Evolutionary conservation across 768 basidiomycete species (phyloP).

Genomic region (Trametes sanguinea): DNA sequence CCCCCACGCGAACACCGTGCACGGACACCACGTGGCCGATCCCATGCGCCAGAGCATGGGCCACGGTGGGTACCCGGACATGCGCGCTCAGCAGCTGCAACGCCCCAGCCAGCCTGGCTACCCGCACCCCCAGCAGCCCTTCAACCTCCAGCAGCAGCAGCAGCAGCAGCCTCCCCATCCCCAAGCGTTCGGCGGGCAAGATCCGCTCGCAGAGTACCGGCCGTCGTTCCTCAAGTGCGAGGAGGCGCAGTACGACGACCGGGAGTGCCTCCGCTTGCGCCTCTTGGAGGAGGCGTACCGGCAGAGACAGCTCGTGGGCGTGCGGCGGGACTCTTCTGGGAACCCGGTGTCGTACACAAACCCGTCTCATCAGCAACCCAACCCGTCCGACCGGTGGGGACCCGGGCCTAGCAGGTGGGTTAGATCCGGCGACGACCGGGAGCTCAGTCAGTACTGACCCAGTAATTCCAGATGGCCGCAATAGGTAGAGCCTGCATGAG

Average conservation of each 20-base stretch:
- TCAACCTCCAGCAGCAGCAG: background rate
- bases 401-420: constrained; percentile 8
- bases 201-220: constrained; percentile 6
- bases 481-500: background rate
- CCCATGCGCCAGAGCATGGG: background rate
- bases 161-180: background rate
- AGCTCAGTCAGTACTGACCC: no score
- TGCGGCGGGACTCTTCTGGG: background rate
- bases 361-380: background rate
- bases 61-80: background rate
- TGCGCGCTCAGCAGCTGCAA: constrained; percentile 1
- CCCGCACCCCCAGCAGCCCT: background rate
- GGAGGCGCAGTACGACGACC: constrained; percentile 6
- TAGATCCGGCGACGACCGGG: no score
- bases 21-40: background rate
- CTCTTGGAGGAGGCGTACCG: constrained; percentile 19
- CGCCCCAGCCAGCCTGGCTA: background rate
- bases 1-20: background rate
- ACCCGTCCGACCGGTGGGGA: constrained; percentile 10
- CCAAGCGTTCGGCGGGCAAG: background rate
- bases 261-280: constrained; percentile 21
- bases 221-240: constrained; percentile 16
- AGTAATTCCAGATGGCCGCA: background rate
- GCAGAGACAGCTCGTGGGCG: constrained; percentile 2
- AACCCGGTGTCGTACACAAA: background rate